Conservation (phyloP, 2,329 filamentous ascomycete species). For the Cercospora sesami region DNA sequence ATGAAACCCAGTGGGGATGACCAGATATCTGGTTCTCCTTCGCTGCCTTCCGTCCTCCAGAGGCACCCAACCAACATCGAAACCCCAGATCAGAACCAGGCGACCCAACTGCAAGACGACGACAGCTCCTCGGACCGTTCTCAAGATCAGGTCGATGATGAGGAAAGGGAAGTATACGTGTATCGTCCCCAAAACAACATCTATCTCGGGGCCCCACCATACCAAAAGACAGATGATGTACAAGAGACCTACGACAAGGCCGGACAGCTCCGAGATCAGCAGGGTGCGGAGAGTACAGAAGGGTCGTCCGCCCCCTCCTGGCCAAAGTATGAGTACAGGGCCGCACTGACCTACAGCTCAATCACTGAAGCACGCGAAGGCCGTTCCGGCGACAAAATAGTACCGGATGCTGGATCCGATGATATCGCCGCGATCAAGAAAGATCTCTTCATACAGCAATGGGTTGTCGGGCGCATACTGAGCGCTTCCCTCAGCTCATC, state of each 20-base stretch:
- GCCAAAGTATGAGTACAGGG: too few relatives aligned
- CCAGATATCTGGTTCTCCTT: not conserved
- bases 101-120: not conserved
- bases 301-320: too few relatives aligned
- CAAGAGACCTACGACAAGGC: too few relatives aligned
- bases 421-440: not conserved
- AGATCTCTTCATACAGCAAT: not conserved
- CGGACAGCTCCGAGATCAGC: too few relatives aligned
- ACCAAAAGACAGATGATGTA: too few relatives aligned
- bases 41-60: not conserved
- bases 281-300: too few relatives aligned
- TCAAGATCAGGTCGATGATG: not conserved
- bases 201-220: too few relatives aligned
- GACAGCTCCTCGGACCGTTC: not conserved
- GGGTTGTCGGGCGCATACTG: not conserved
- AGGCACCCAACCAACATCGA: not conserved
- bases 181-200: too few relatives aligned
- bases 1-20: not conserved
- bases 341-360: too few relatives aligned
- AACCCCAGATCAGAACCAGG: not conserved
- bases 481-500: not conserved
- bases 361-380: not conserved
- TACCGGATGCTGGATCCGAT: not conserved
- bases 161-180: not conserved
- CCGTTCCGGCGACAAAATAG: not conserved